A percentile compares a stretch with the other conserved stretches of the same genome.
These are phyloP conservation scores for Capsicum chinense DNA, from an alignment of 257 asterid species.

Conservation along the genomic window DNA sequence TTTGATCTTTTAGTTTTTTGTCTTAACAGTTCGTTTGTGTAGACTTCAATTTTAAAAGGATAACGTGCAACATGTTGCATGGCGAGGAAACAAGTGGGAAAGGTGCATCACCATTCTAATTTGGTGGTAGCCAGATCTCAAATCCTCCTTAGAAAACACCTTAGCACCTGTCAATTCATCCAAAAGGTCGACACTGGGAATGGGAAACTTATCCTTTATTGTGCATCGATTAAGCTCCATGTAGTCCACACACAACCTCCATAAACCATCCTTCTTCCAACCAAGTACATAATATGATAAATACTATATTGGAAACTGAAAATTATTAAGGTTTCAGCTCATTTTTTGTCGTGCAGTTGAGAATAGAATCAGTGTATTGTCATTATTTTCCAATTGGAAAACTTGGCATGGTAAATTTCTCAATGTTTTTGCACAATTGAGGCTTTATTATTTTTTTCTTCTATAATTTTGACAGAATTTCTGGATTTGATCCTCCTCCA, in stretches of 20 bases:
- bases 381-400: not conserved
- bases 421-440: not conserved
- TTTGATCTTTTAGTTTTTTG: not conserved
- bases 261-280: no score
- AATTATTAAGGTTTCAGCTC: not conserved
- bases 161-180: no score
- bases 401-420: not conserved
- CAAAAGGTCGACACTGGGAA: no score
- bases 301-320: not conserved
- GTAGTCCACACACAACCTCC: no score
- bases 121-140: no score
- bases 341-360: not conserved
- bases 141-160: no score
- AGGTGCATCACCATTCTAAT: no score
- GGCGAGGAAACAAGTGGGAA: not conserved
- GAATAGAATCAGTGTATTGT: not conserved
- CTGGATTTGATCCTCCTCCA: no score
- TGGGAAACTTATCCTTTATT: no score
- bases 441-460: not conserved
- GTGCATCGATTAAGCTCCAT: no score
- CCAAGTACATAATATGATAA: not conserved
- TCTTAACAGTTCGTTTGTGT: not conserved
- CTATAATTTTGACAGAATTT: no score
- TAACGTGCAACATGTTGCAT: not conserved
- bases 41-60: not conserved